A percentile compares a stretch with the other conserved stretches of the same genome.
Evolutionary conservation across 495 filamentous ascomycete genomes (phyloP).

Genomic region (Cercophora scortea): DNA sequence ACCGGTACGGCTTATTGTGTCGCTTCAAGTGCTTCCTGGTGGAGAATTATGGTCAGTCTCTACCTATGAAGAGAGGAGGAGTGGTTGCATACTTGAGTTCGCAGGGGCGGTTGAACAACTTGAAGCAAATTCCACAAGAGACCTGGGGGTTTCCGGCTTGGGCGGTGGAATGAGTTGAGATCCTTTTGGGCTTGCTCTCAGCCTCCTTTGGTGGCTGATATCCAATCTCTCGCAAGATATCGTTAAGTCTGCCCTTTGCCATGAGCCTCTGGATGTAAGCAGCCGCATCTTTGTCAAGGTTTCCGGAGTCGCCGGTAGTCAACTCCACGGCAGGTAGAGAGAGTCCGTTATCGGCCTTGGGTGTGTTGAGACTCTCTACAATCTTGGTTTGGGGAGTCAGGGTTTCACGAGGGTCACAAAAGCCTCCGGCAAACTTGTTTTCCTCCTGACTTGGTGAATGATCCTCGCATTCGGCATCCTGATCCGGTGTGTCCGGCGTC

Average conservation of each 20-base stretch:
- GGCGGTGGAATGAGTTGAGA: no score
- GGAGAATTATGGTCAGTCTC: slow-evolving; percentile 1
- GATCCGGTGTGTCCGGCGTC: background rate
- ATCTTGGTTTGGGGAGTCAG: background rate
- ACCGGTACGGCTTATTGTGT: slow-evolving; percentile 80
- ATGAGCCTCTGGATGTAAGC: slow-evolving; percentile 7
- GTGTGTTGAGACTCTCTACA: background rate
- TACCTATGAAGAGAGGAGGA: background rate
- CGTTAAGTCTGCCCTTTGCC: slow-evolving; percentile 10
- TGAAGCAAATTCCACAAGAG: slow-evolving; percentile 46
- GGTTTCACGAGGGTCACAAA: background rate
- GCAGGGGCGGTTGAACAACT: slow-evolving; percentile 50
- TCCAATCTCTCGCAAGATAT: slow-evolving; percentile 23
- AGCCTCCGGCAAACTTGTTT: background rate
- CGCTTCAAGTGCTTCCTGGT: slow-evolving; percentile 81
- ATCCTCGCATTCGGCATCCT: slow-evolving; percentile 3
- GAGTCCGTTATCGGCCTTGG: background rate
- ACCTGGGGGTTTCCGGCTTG: background rate
- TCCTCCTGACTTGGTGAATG: background rate
- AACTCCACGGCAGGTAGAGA: background rate
- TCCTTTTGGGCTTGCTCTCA: background rate
- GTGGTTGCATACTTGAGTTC: slow-evolving; percentile 57
- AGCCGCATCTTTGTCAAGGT: slow-evolving; percentile 12
- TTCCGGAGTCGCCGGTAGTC: background rate
- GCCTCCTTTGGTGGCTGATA: slow-evolving; percentile 18